Evolutionary conservation across 2,329 filamentous ascomycete genomes (phyloP), one percentile per base, ranked within the genome.

Genomic region (Sporothrix schenckii): DNA sequence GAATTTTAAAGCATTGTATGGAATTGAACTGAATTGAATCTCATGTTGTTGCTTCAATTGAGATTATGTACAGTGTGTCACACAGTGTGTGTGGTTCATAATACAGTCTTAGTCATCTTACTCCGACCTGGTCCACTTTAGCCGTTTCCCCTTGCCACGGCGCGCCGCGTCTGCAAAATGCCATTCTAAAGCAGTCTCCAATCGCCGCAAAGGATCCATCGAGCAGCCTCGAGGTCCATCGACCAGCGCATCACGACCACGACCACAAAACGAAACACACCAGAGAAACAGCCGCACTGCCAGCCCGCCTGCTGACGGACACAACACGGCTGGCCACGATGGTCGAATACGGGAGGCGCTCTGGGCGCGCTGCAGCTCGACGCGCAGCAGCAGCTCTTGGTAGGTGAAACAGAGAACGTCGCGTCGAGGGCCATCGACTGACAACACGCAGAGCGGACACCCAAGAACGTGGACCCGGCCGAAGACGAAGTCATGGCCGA

Each of bases 401-500:
- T 82, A 76, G 72, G 78, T 75, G 6, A 24, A 24, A 24, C 10
- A 30, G 39, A 30, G 24, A 19, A 50, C 27, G 16, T 2, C 11
- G 34, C n/a, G 21, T 24, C 4, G n/a, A n/a, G n/a, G 27, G 5
- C 7, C 49, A 21, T n/a, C 16, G 9, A 41, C 60, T 66, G n/a
- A 66, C 53, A 30, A 27, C 10, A 34, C n/a, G 11, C 74, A 85
- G 84, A 85, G 77, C 84, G 80, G 74, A 84, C 83, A 41, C 81
- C 85, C 53, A 80, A 80, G 77, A 78, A 77, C 49, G 80, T 80
- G 69, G 79, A 83, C 63, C 79, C 79, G 13, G 81, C 84, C 56
- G 81, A 83, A 68, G 81, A 83, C 54, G 82, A 86, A 72, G 76
- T 77, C 68, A 82, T 82, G 78, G 77, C 77, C 10, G 83, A 84